Conservation (phyloP, 805 yeast genomes). For the Teunomyces funiuensis region DNA sequence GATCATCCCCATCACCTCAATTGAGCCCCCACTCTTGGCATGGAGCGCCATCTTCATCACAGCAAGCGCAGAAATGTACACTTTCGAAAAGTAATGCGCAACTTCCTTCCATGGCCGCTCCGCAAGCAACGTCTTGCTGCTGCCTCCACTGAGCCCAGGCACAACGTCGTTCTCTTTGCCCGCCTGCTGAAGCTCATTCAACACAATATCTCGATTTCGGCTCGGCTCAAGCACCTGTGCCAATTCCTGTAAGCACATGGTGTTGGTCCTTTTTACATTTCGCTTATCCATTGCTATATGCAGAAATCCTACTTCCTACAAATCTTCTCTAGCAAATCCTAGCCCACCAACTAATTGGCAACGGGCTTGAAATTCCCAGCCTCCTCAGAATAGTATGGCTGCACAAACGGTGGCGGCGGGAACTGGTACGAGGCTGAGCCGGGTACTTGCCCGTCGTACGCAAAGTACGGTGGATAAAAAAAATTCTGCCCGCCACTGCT, state of each 20-base stretch:
- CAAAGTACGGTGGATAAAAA: constrained; percentile 28
- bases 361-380: neutral
- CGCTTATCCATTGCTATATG: neutral
- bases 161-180: neutral
- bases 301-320: neutral
- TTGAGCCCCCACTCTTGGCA: constrained; percentile 79
- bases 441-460: constrained; percentile 20
- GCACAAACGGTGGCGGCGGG: constrained; percentile 6
- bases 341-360: neutral
- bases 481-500: constrained; percentile 13
- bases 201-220: neutral
- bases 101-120: constrained; percentile 56
- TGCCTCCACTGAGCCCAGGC: neutral
- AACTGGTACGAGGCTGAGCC: constrained; percentile 12
- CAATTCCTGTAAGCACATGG: constrained; percentile 2
- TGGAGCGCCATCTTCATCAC: constrained; percentile 74
- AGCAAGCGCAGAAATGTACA: constrained; percentile 69
- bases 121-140: constrained; percentile 1
- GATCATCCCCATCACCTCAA: constrained; percentile 95
- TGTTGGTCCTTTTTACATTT: neutral
- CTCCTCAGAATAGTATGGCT: constrained; percentile 14
- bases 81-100: constrained; percentile 60
- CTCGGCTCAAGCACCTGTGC: neutral
- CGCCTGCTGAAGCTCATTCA: constrained; percentile 5
- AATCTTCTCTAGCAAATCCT: neutral